Base-by-base conservation (phyloP, 805 yeast species). In the Nakazawaea holstii region DNA sequence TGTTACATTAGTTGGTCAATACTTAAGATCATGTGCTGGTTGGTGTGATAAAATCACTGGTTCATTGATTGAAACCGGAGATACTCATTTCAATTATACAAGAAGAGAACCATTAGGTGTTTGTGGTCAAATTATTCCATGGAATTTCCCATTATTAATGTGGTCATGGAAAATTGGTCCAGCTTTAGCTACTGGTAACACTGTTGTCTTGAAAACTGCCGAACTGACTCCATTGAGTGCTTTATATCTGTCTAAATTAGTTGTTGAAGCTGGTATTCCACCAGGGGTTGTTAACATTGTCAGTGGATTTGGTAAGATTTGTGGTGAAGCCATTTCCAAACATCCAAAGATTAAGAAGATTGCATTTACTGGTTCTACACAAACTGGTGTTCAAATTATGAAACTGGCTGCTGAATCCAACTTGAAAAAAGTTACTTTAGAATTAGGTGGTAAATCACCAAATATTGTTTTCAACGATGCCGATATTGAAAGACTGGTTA, bases 401-500 rank as follows among this genome's bases (percentile, higher is more conserved):
- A 79, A 77, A 67, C 74, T 77, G 52, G 91, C 96, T 52, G 88
- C 95, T 54, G 81, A 79, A 52, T 77, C 87, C 42, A 82, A 82
- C 68, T 76, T 91, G 67, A 91, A 91, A 77, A 89, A 87, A 67
- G 88, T 90, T 53, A 91, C 97, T 39, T 77, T 91, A 64, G 98
- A 91, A 73, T 81, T 90, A 59, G 98, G 98, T 63, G 98, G 98
- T 64, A 91, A 91, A 73, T 90, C 97, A 31, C 96, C 98, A 60
- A 82, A 86, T 68, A 81, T 91, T 57, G 83, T 91, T 43, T 89
- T 86, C 62, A 82, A 84, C 60, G 97, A 91, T 63, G 91, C 92
- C 48, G 81, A 91, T 65, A 64, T 91, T 50, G 81, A 84, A 48
- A 73, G 75, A 60, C 87, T 97, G 44, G 84, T 87, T 44, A 75